Evolutionary conservation across 2,329 filamentous ascomycete species (phyloP).

Genomic region (Penicillium carneum): DNA sequence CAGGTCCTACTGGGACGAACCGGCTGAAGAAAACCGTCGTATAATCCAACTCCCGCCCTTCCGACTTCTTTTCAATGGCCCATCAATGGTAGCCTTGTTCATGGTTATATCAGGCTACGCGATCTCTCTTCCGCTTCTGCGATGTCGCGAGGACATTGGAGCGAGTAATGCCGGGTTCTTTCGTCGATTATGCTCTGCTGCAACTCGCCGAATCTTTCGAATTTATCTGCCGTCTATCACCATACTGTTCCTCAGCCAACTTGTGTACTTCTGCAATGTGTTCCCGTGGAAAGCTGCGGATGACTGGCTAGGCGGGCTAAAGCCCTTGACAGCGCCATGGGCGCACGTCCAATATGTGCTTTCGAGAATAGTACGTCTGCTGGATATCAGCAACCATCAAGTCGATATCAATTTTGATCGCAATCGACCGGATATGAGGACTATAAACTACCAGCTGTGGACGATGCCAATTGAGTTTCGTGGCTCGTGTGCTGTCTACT

Average conservation of each 20-base stretch:
- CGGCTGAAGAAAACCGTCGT: slow-evolving; percentile 8
- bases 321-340: slow-evolving; percentile 7
- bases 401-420: slow-evolving; percentile 10
- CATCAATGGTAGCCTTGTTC: slow-evolving; percentile 8
- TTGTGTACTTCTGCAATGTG: slow-evolving; percentile 8
- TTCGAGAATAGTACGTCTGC: background rate
- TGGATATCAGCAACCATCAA: slow-evolving; percentile 15
- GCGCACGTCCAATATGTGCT: slow-evolving; percentile 6
- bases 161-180: background rate
- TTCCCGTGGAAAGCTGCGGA: background rate
- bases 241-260: background rate
- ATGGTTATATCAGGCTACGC: slow-evolving; percentile 14
- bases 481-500: slow-evolving; percentile 11
- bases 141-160: background rate
- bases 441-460: slow-evolving; percentile 9
- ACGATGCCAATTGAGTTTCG: slow-evolving; percentile 15
- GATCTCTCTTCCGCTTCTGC: slow-evolving; percentile 5
- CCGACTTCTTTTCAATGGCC: slow-evolving; percentile 3
- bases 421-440: slow-evolving; percentile 3
- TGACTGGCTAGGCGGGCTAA: slow-evolving; percentile 2
- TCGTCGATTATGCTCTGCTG: slow-evolving; percentile 4
- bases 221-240: background rate
- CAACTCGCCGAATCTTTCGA: slow-evolving; percentile 14
- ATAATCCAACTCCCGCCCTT: slow-evolving; percentile 8
- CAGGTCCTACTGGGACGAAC: slow-evolving; percentile 9